phyloP scores from a whole-genome alignment of 352 stramenopile species.

The Phytophthora gonapodyides region DNA sequence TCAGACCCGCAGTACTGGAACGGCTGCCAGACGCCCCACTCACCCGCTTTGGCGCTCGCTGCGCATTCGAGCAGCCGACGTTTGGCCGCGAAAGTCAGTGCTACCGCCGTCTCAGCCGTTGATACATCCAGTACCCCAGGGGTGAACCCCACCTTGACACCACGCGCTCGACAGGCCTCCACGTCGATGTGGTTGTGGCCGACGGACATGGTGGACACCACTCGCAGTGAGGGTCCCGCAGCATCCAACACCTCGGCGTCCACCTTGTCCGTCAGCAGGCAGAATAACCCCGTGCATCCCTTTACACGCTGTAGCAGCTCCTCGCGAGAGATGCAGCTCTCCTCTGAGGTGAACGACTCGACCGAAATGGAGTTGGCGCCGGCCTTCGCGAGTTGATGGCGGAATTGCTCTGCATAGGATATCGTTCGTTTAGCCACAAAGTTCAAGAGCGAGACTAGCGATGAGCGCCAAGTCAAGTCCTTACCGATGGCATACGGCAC shows the following conservation, averaged over 20 bases:
- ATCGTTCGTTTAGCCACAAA: neutral
- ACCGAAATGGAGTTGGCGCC: conserved; percentile 28
- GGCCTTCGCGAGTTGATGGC: conserved; percentile 29
- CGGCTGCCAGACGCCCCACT: conserved; percentile 81
- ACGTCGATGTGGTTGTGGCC: conserved; percentile 93
- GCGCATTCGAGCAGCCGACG: conserved; percentile 69
- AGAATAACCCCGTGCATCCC: conserved; percentile 62
- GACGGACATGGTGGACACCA: conserved; percentile 89
- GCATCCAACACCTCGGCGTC: conserved; percentile 66
- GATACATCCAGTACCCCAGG: conserved; percentile 85
- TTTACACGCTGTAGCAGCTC: conserved; percentile 56
- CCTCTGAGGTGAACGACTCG: conserved; percentile 34
- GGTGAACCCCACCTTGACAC: conserved; percentile 85
- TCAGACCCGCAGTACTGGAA: conserved; percentile 83
- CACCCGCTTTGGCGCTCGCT: conserved; percentile 68
- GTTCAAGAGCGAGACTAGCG: neutral
- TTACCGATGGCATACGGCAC: conserved; percentile 71
- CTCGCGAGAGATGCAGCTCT: conserved; percentile 43
- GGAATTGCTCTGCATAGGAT: conserved; percentile 35
- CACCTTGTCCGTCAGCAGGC: conserved; percentile 72
- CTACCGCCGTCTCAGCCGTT: conserved; percentile 76
- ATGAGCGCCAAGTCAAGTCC: neutral
- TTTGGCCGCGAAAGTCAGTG: conserved; percentile 71
- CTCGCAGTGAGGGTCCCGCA: conserved; percentile 58
- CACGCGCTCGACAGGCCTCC: conserved; percentile 60